Evolutionary conservation across 2,329 filamentous ascomycete genomes (phyloP).

Genomic region (Dendryphion nanum): DNA sequence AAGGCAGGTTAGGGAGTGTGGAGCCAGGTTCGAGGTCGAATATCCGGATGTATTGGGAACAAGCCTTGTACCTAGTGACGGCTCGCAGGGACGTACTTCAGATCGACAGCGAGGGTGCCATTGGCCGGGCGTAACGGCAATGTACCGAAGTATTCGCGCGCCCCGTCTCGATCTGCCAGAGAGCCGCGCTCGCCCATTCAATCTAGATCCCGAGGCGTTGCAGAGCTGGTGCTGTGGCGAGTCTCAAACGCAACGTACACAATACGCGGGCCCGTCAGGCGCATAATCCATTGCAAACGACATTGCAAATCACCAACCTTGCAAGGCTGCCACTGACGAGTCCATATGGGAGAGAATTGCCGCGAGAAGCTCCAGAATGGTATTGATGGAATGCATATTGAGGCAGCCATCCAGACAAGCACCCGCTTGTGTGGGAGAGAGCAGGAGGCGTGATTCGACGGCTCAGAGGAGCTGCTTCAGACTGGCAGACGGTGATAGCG

Average conservation of each 20-base stretch:
- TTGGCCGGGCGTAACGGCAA: constrained; percentile 32
- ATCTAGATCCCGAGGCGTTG: constrained; percentile 25
- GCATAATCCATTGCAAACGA: constrained; percentile 10
- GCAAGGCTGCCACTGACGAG: too few species aligned
- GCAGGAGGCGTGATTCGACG: constrained; percentile 25
- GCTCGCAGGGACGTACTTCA: constrained; percentile 26
- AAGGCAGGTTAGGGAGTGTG: constrained; percentile 20
- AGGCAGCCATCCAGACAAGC: constrained; percentile 18
- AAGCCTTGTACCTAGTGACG: constrained; percentile 38
- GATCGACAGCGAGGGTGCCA: constrained; percentile 24
- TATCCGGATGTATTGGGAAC: constrained; percentile 38
- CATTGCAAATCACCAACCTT: constrained; percentile 7
- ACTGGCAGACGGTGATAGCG: constrained; percentile 29
- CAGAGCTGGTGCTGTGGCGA: constrained; percentile 28
- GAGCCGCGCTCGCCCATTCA: constrained; percentile 24
- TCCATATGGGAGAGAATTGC: constrained; percentile 16
- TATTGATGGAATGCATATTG: constrained; percentile 21
- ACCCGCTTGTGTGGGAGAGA: constrained; percentile 18
- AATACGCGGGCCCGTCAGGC: constrained; percentile 6
- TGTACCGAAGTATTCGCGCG: constrained; percentile 30
- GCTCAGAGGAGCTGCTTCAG: too few species aligned
- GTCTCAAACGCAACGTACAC: constrained; percentile 13
- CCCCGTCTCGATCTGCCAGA: constrained; percentile 20
- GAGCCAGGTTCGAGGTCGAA: constrained; percentile 28
- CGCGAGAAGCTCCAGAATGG: constrained; percentile 15